Evolutionary conservation across 108 stramenopile species (phyloP), one percentile per base, ranked within the genome.

Genomic region (Seminavis robusta): DNA sequence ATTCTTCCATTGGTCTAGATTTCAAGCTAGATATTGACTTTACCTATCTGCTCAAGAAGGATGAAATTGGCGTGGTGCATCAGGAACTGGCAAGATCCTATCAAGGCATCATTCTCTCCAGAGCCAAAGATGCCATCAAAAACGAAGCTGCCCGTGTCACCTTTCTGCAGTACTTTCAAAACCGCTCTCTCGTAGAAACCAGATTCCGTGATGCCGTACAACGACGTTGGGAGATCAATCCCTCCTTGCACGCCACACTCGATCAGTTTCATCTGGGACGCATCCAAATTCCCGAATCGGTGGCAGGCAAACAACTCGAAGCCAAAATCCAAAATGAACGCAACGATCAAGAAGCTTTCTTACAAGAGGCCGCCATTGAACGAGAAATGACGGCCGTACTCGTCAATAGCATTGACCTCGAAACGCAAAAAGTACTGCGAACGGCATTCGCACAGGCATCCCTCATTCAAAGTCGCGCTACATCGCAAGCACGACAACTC

Each of bases 221-320:
- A 43, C 41, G 69, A 30, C 56, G 71, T 20, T 72, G 71, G 71
- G 33, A 58, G 3, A 31, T 10, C 29, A 29, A 49, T 1, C 71
- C 76, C 9, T 50, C 33, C 26, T 33, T 78, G 38, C 76, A 78
- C 38, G 47, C 52, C 29, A 53, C 23, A 20, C 16, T 78, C 43
- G 76, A 78, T 73, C 76, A 78, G 36, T 78, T 78, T 33, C 71
- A 73, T 64, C 29, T 79, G 44, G 77, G 73, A 7, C 47, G 72
- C 16, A 74, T 79, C 36, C 49, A 31, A 13, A 79, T 79, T 46
- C 69, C 73, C 2, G 69, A 74, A 8, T 57, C 59, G 3, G 77
- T 79, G n/a, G 77, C 73, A 0, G 24, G 25, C 32, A 74, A 79
- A 31, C 72, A 74, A 34, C 53, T 79, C 13, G 69, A 74, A 50